Conservation (phyloP, 352 stramenopile species). For the Phytophthora multivora region DNA sequence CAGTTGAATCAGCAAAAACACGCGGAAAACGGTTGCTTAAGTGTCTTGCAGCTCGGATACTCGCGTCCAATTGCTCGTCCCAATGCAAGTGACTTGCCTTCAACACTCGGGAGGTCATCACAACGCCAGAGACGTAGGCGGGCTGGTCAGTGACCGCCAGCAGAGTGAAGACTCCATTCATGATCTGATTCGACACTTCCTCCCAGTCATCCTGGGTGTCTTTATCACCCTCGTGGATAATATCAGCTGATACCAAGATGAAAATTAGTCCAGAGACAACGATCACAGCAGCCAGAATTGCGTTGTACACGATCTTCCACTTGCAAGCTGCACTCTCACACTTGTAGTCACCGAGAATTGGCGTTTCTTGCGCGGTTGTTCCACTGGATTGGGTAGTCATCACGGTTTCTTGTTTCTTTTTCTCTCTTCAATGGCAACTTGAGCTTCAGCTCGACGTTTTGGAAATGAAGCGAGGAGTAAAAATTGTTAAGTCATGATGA, state of each 20-base stretch:
- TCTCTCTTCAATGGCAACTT: neutral
- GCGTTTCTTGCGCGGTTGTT: neutral
- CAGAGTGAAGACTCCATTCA: slow-evolving; percentile 8
- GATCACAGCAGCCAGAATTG: neutral
- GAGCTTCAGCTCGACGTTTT: neutral
- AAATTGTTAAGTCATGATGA: neutral
- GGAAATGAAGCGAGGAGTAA: neutral
- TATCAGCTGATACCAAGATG: neutral
- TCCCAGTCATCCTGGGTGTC: slow-evolving; percentile 1
- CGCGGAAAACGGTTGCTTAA: slow-evolving; percentile 2
- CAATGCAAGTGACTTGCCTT: neutral
- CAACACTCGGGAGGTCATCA: slow-evolving; percentile 2
- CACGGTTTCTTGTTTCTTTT: neutral
- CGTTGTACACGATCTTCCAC: slow-evolving; percentile 4
- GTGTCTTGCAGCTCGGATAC: neutral
- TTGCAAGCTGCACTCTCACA: neutral
- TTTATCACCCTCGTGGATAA: slow-evolving; percentile 1
- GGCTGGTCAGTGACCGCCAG: slow-evolving; percentile 1
- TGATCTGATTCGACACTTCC: slow-evolving; percentile 9
- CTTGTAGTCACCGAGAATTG: slow-evolving; percentile 13
- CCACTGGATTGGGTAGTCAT: too few relatives aligned
- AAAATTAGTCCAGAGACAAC: neutral
- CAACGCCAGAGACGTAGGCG: slow-evolving; percentile 3
- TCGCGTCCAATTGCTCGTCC: neutral
- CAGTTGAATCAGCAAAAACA: neutral